Conservation (phyloP, 1,139 yeast species). For the Groenewaldozyma sp. region DNA sequence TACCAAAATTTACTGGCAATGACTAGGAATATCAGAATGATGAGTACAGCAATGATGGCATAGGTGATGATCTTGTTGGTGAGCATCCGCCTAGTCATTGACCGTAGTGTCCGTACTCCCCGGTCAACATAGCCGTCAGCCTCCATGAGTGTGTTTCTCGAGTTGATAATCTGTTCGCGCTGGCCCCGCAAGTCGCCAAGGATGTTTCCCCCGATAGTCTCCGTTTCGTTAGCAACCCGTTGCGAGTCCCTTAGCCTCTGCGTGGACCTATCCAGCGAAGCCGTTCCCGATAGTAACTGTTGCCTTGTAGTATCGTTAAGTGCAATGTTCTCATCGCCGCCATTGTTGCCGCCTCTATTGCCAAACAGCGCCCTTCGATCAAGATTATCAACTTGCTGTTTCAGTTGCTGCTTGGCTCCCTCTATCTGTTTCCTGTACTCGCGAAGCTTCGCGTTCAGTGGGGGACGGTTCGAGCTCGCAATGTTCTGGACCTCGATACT, state of each 20-base stretch:
- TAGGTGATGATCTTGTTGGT: constrained; percentile 89
- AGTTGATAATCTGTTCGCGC: constrained; percentile 80
- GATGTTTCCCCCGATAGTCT: constrained; percentile 82
- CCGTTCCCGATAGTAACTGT: constrained; percentile 67
- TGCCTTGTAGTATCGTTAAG: constrained; percentile 67
- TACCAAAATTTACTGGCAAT: constrained; percentile 78
- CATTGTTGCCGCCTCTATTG: constrained; percentile 28
- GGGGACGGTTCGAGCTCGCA: constrained; percentile 60
- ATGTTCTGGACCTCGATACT: constrained; percentile 71
- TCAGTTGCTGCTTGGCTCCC: constrained; percentile 43
- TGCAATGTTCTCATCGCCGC: constrained; percentile 34
- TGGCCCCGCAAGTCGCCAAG: constrained; percentile 85
- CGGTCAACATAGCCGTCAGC: constrained; percentile 93
- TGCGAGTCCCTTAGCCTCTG: constrained; percentile 83
- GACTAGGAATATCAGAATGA: constrained; percentile 74
- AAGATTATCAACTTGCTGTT: constrained; percentile 37
- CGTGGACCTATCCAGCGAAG: constrained; percentile 72
- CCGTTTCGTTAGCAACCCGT: constrained; percentile 87
- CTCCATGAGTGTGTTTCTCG: constrained; percentile 74
- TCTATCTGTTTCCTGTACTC: constrained; percentile 57
- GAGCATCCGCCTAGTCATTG: constrained; percentile 86
- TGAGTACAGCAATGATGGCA: constrained; percentile 87
- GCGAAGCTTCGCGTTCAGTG: constrained; percentile 62
- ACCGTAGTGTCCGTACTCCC: constrained; percentile 73
- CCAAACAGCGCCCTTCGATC: constrained; percentile 66